A percentile compares a stretch with the other conserved stretches of the same genome.
Evolutionary conservation across 2,329 filamentous ascomycete species (phyloP).

Genomic region (Fusarium graminum): DNA sequence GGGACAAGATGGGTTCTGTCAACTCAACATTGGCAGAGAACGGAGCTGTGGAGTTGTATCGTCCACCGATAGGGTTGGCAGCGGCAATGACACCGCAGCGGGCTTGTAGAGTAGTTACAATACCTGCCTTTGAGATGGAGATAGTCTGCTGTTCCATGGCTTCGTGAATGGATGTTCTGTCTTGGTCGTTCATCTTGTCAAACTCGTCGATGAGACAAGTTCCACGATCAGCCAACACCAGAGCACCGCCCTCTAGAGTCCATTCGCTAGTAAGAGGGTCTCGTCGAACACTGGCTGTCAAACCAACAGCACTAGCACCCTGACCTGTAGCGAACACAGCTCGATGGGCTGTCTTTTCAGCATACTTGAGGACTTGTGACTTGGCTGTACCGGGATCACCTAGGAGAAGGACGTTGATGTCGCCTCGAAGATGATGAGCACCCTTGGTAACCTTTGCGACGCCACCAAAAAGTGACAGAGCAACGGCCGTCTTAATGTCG

Average conservation of each 20-base stretch:
- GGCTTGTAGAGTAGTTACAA: slow-evolving; percentile 96
- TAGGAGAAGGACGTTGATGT: slow-evolving; percentile 96
- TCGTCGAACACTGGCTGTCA: slow-evolving; percentile 94
- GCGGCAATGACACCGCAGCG: slow-evolving; percentile 96
- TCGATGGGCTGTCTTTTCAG: slow-evolving; percentile 96
- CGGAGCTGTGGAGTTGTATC: slow-evolving; percentile 95
- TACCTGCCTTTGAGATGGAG: slow-evolving; percentile 98
- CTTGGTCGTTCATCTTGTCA: slow-evolving; percentile 99
- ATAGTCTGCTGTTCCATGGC: slow-evolving; percentile 99
- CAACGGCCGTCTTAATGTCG: slow-evolving; percentile 97
- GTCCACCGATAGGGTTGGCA: slow-evolving; percentile 94
- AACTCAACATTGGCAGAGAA: slow-evolving; percentile 97
- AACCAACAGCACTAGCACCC: slow-evolving; percentile 95
- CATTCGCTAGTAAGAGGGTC: slow-evolving; percentile 97
- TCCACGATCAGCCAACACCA: slow-evolving; percentile 94
- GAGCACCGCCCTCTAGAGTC: slow-evolving; percentile 95
- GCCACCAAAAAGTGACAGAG: slow-evolving; percentile 93
- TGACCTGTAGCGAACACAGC: slow-evolving; percentile 98
- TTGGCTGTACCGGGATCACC: slow-evolving; percentile 98
- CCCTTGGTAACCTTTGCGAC: slow-evolving; percentile 93
- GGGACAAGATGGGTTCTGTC: slow-evolving; percentile 95
- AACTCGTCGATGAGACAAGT: slow-evolving; percentile 99
- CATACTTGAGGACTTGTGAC: slow-evolving; percentile 96
- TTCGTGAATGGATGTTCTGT: slow-evolving; percentile 98
- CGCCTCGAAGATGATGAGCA: slow-evolving; percentile 90